These are phyloP conservation scores for Cladobotryum mycophilum DNA, from an alignment of 2,329 filamentous ascomycete species.

Conservation along the genomic window DNA sequence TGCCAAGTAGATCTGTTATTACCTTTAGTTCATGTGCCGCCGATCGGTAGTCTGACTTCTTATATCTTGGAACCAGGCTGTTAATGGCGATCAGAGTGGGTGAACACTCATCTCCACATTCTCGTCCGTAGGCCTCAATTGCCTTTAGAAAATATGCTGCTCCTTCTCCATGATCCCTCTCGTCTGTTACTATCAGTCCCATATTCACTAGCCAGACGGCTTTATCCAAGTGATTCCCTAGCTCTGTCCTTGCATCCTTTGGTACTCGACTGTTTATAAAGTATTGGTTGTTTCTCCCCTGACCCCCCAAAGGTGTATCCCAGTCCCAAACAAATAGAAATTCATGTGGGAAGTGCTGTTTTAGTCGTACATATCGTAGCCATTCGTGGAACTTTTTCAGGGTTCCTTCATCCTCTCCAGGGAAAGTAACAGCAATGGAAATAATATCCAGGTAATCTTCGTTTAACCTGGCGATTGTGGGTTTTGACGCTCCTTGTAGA, in stretches of 20 bases:
- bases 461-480: neutral
- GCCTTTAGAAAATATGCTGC: neutral
- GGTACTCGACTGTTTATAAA: neutral
- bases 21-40: too few species aligned
- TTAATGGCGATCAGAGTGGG: neutral
- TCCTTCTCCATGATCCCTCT: neutral
- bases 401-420: neutral
- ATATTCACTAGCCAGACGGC: neutral
- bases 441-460: neutral
- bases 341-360: neutral
- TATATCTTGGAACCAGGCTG: neutral
- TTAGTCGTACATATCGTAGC: neutral
- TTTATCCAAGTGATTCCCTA: neutral
- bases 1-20: too few species aligned
- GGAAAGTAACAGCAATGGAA: neutral
- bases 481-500: constrained; percentile 3
- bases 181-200: neutral
- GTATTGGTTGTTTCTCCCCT: neutral
- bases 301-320: neutral
- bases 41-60: neutral
- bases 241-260: neutral
- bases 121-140: neutral
- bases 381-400: neutral
- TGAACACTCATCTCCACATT: neutral
- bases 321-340: constrained; percentile 4